These are phyloP conservation scores for Scleromitrula shiraiana DNA, from an alignment of 2,329 filamentous ascomycete species.

Conservation along the genomic window DNA sequence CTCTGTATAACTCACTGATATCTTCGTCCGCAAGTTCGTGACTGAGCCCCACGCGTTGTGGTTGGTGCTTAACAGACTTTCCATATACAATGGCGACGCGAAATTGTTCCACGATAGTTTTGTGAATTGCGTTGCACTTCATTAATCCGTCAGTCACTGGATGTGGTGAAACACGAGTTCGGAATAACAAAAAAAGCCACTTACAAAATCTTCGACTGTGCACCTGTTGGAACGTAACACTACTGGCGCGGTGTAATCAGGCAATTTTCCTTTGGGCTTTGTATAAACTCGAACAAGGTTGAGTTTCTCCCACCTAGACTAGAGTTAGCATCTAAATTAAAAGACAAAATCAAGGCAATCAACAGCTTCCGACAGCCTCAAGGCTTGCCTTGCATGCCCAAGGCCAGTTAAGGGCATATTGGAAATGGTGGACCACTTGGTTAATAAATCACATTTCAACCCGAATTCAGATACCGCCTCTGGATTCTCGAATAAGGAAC, in stretches of 20 bases:
- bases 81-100: constrained; percentile 94
- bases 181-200: constrained; percentile 32
- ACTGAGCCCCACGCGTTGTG: constrained; percentile 82
- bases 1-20: constrained; percentile 47
- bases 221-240: constrained; percentile 75
- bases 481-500: constrained; percentile 20
- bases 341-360: not conserved
- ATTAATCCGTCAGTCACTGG: constrained; percentile 13
- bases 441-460: not conserved
- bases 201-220: constrained; percentile 94
- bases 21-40: constrained; percentile 96
- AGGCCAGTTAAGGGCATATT: not conserved
- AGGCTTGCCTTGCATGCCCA: constrained; percentile 1
- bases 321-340: constrained; percentile 14
- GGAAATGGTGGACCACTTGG: not conserved
- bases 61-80: constrained; percentile 97
- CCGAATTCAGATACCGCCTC: not conserved
- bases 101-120: constrained; percentile 92
- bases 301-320: constrained; percentile 76
- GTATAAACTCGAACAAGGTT: constrained; percentile 90
- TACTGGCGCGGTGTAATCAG: constrained; percentile 86
- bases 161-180: constrained; percentile 1
- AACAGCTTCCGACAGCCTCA: not conserved
- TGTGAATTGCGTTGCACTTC: constrained; percentile 94
- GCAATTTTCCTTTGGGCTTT: constrained; percentile 91